These are phyloP conservation scores for Aspergillus floridensis DNA, from an alignment of 2,329 filamentous ascomycete genomes.

Conservation along the genomic window DNA sequence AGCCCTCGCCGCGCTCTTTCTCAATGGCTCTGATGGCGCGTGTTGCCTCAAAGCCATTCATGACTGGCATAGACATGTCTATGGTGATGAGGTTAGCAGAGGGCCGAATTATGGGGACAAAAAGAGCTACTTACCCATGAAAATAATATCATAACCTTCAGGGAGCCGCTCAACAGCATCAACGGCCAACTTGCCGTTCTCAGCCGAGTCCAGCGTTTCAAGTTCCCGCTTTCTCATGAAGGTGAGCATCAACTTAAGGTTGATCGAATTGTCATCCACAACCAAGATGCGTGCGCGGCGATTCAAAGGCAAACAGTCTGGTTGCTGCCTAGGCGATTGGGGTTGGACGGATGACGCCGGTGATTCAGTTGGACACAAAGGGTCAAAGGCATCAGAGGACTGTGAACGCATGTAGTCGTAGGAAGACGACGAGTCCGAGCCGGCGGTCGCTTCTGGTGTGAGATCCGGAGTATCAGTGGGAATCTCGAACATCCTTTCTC, in stretches of 20 bases:
- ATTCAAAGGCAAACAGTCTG: not conserved
- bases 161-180: conserved; percentile 35
- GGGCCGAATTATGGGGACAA: not conserved
- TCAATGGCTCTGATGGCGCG: conserved; percentile 46
- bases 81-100: not conserved
- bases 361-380: conserved; percentile 6
- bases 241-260: conserved; percentile 45
- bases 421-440: not conserved
- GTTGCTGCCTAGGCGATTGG: not conserved
- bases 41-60: conserved; percentile 50
- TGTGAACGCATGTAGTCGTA: conserved; percentile 2
- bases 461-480: conserved; percentile 3
- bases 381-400: conserved; percentile 7
- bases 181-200: conserved; percentile 45
- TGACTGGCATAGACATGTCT: conserved; percentile 50
- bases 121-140: conserved; percentile 38
- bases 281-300: conserved; percentile 37
- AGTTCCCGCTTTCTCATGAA: conserved; percentile 42
- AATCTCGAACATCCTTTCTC: not conserved
- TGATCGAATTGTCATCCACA: conserved; percentile 48
- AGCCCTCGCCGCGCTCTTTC: conserved; percentile 30
- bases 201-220: conserved; percentile 37
- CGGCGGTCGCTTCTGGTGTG: not conserved
- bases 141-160: conserved; percentile 44
- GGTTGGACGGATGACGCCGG: conserved; percentile 8